These are phyloP conservation scores for Xerocomellus amylosporus DNA, from an alignment of 768 basidiomycete genomes.

Conservation along the genomic window DNA sequence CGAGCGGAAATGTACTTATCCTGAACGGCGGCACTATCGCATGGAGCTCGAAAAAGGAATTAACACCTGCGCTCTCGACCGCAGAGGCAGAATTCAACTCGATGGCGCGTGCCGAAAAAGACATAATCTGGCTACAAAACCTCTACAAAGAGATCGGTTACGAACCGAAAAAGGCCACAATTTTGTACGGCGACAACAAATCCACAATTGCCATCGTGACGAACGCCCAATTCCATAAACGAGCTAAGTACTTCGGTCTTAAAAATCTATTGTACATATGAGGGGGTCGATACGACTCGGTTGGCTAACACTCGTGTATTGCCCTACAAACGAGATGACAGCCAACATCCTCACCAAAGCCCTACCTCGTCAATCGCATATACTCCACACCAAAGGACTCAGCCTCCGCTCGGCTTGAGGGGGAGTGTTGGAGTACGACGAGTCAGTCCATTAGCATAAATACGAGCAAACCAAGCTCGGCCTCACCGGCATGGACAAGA, in stretches of 20 bases:
- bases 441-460: too few relatives aligned
- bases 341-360: slow-evolving; percentile 18
- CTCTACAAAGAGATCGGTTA: slow-evolving; percentile 33
- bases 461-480: too few relatives aligned
- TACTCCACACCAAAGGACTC: neutral
- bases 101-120: neutral
- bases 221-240: slow-evolving; percentile 5
- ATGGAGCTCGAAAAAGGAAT: slow-evolving; percentile 29
- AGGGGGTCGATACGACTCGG: neutral
- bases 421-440: neutral
- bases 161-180: slow-evolving; percentile 11
- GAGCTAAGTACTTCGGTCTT: neutral
- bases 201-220: slow-evolving; percentile 28
- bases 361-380: neutral
- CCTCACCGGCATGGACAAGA: too few relatives aligned
- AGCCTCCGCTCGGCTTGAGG: neutral
- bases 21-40: slow-evolving; percentile 17
- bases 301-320: slow-evolving; percentile 1
- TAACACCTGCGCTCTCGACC: slow-evolving; percentile 10
- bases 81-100: slow-evolving; percentile 5
- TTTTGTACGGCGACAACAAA: slow-evolving; percentile 21
- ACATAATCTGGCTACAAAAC: slow-evolving; percentile 22
- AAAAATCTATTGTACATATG: slow-evolving; percentile 28
- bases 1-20: neutral
- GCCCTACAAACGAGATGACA: slow-evolving; percentile 21